These are phyloP conservation scores for Lachnellula hyalina DNA, from an alignment of 2,329 filamentous ascomycete species.

Conservation along the genomic window DNA sequence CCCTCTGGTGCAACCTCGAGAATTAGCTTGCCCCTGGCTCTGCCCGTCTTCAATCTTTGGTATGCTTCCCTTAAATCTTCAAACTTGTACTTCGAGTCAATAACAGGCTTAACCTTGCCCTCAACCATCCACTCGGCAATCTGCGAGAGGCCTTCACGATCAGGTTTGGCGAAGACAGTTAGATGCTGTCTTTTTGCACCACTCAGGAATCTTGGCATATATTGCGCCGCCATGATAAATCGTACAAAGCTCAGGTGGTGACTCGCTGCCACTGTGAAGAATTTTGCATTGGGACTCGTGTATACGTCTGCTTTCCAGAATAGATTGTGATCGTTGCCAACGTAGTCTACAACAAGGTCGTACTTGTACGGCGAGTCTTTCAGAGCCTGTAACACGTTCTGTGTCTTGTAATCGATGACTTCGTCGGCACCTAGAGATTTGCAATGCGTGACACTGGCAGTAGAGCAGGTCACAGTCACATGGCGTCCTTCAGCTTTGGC, in stretches of 20 bases:
- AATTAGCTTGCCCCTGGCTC: conserved; percentile 56
- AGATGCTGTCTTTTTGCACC: neutral
- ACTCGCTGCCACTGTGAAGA: conserved; percentile 40
- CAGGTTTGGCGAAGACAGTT: neutral
- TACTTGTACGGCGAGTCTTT: conserved; percentile 11
- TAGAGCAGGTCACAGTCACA: conserved; percentile 55
- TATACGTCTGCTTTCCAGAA: conserved; percentile 19
- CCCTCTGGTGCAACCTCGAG: conserved; percentile 9
- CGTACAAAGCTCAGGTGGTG: neutral
- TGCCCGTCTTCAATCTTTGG: conserved; percentile 51
- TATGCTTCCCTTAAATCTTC: conserved; percentile 54
- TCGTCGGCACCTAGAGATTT: conserved; percentile 47
- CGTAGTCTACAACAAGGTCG: conserved; percentile 24
- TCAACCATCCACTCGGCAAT: conserved; percentile 52
- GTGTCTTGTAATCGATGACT: conserved; percentile 14
- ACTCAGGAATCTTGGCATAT: neutral
- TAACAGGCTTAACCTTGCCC: conserved; percentile 50
- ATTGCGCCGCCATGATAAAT: neutral
- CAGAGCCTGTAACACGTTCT: conserved; percentile 14
- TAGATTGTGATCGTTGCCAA: conserved; percentile 8
- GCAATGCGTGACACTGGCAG: conserved; percentile 50
- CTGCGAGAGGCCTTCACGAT: conserved; percentile 17
- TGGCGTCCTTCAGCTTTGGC: conserved; percentile 54
- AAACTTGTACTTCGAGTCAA: conserved; percentile 52
- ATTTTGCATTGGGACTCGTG: conserved; percentile 11